These are phyloP conservation scores for Thelephora terrestris DNA, from an alignment of 1,284 basidiomycete genomes.

Conservation along the genomic window DNA sequence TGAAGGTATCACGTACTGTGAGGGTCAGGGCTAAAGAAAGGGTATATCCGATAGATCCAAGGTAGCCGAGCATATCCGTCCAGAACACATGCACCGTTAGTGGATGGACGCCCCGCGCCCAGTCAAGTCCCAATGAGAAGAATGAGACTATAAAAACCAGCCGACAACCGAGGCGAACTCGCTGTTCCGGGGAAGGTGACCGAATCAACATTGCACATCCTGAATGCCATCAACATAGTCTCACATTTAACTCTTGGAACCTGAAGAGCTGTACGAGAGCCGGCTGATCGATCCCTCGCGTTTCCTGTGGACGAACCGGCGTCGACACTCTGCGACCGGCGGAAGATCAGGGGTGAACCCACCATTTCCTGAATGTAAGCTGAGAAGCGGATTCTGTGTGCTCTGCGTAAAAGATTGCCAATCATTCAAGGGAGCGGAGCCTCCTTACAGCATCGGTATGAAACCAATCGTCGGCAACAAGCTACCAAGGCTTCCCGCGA, in stretches of 20 bases:
- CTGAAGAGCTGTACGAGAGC: slow-evolving; percentile 63
- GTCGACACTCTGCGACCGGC: background rate
- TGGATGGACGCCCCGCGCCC: slow-evolving; percentile 45
- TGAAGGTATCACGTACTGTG: slow-evolving; percentile 37
- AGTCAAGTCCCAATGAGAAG: slow-evolving; percentile 56
- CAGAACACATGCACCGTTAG: slow-evolving; percentile 49
- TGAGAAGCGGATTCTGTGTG: slow-evolving; percentile 49
- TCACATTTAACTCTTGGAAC: slow-evolving; percentile 69
- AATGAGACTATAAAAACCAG: slow-evolving; percentile 56
- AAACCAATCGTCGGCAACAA: slow-evolving; percentile 60
- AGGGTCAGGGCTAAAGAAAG: slow-evolving; percentile 67
- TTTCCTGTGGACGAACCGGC: slow-evolving; percentile 25
- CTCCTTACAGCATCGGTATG: slow-evolving; percentile 49
- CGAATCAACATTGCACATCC: no score
- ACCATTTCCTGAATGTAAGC: slow-evolving; percentile 51
- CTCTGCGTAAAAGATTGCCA: no score
- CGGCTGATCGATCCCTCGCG: slow-evolving; percentile 45
- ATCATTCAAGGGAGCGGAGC: background rate
- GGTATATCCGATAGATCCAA: slow-evolving; percentile 46
- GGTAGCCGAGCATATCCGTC: slow-evolving; percentile 49
- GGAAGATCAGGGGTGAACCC: slow-evolving; percentile 13
- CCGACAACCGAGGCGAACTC: slow-evolving; percentile 58
- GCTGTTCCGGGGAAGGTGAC: slow-evolving; percentile 27
- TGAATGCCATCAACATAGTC: slow-evolving; percentile 15
- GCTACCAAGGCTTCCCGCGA: slow-evolving; percentile 59